A percentile compares a stretch with the other conserved stretches of the same genome.
Evolutionary conservation across 257 asterid genomes (phyloP).

Genomic region (Solanum gandarillasii): DNA sequence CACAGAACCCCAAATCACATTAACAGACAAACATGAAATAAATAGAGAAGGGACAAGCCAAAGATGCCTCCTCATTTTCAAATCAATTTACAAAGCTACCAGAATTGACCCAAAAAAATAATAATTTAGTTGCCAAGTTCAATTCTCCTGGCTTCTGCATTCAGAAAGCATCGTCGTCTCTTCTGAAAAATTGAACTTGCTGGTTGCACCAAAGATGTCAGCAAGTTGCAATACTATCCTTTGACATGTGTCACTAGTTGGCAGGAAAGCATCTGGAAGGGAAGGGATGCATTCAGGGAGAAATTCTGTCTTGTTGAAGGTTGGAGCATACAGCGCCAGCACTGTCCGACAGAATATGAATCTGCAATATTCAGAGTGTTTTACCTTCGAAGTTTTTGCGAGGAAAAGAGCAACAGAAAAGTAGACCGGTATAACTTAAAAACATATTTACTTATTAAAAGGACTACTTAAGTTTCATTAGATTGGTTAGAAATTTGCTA

Average conservation of each 20-base stretch:
- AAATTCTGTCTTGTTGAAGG: constrained; percentile 46
- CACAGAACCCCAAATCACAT: not conserved
- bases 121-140: not conserved
- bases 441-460: not conserved
- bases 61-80: not conserved
- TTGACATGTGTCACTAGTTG: constrained; percentile 50
- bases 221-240: constrained; percentile 41
- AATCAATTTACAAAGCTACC: constrained; percentile 2
- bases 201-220: constrained; percentile 46
- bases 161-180: constrained; percentile 10
- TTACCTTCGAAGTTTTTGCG: not conserved
- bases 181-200: constrained; percentile 41
- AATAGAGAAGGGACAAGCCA: not conserved
- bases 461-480: not conserved
- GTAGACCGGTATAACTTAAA: not conserved
- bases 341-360: constrained; percentile 76
- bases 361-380: constrained; percentile 33
- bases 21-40: not conserved
- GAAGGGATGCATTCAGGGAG: constrained; percentile 70
- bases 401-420: not conserved
- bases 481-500: not conserved
- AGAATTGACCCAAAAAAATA: not conserved
- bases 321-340: constrained; percentile 36
- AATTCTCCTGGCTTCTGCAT: constrained; percentile 5
- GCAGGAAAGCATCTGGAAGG: constrained; percentile 60